A percentile compares a stretch with the other conserved stretches of the same genome.
Conservation (phyloP, 805 yeast genomes). For the Torulaspora franciscae region DNA sequence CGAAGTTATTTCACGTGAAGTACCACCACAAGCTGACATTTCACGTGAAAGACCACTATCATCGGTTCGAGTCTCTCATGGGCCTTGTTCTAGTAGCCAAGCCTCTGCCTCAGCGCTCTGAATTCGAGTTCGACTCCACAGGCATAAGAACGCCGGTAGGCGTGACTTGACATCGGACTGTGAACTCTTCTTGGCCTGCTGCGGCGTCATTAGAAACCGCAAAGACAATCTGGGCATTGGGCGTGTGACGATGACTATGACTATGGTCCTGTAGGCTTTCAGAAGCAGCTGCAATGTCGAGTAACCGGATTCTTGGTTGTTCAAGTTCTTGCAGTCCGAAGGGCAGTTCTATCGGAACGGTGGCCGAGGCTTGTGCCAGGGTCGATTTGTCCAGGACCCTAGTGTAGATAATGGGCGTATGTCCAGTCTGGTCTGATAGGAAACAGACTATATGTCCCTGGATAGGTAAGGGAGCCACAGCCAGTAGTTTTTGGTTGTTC, state of each 20-base stretch:
- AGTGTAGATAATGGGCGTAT: not conserved
- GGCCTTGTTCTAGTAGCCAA: not conserved
- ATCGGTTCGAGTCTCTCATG: not conserved
- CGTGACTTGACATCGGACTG: slow-evolving; percentile 8
- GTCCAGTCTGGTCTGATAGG: not conserved
- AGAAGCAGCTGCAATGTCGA: not conserved
- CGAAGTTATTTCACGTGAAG: slow-evolving; percentile 4
- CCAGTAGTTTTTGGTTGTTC: not conserved
- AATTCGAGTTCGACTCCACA: not conserved
- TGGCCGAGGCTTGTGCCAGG: not conserved
- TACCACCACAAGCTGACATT: not conserved
- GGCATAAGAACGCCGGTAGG: not conserved
- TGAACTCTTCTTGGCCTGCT: not conserved
- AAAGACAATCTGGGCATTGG: not conserved
- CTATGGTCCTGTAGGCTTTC: not conserved
- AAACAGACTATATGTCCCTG: slow-evolving; percentile 1
- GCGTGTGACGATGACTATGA: not conserved
- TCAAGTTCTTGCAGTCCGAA: not conserved
- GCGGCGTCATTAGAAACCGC: not conserved
- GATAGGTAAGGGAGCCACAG: not conserved
- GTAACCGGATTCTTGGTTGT: not conserved
- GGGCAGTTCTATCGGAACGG: slow-evolving; percentile 1
- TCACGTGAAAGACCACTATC: slow-evolving; percentile 6
- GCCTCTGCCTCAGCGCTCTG: not conserved
- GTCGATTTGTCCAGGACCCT: slow-evolving; percentile 1